Evolutionary conservation across 306 rosid species (phyloP), one percentile per base, ranked within the genome.

Genomic region (Senna siamea): DNA sequence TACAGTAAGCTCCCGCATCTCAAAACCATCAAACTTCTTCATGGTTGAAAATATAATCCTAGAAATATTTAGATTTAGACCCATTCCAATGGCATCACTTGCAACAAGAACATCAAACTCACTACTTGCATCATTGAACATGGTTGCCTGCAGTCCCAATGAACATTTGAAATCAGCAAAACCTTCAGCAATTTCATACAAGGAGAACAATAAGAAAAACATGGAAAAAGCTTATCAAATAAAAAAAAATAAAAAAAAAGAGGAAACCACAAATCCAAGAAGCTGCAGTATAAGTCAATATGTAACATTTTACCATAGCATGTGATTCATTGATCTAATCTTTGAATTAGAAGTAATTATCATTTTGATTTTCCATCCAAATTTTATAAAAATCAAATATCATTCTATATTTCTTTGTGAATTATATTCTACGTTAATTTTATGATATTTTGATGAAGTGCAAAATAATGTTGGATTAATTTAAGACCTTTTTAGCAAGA

Each of bases 71-170:
- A 94, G 83, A 90, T 94, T 94, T 74, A 94, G 96, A 70, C 98
- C 98, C 98, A 94, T 94, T 79, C 96, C 97, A 56, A 94, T 89
- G 69, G 97, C 97, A 87, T 94, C 97, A 72, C 96, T 94, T 72
- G 97, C 95, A 80, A 94, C 96, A 63, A 94, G 97, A 82, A 94
- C 97, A 88, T 94, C 96, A 80, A 88, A 88, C 86, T 94, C 95
- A 6, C 92, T 89, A 70, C 86, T 84, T 78, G 83, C 85, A 83
- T 92, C 97, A 63, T 94, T 92, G 83, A 94, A 92, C 90, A 80
- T 89, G 48, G 86, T 85, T 63, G 97, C 98, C 97, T 92, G 92
- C 87, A 81, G 86, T 83, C 85, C 90, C 80, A 91, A 79, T 70
- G 73, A 81, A 79, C 59, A 72, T 78, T 81, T 73, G 58, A 85